A percentile compares a stretch with the other conserved stretches of the same genome.
phyloP scores from a whole-genome alignment of 2,329 filamentous ascomycete genomes.

The Colletotrichum agaves region DNA sequence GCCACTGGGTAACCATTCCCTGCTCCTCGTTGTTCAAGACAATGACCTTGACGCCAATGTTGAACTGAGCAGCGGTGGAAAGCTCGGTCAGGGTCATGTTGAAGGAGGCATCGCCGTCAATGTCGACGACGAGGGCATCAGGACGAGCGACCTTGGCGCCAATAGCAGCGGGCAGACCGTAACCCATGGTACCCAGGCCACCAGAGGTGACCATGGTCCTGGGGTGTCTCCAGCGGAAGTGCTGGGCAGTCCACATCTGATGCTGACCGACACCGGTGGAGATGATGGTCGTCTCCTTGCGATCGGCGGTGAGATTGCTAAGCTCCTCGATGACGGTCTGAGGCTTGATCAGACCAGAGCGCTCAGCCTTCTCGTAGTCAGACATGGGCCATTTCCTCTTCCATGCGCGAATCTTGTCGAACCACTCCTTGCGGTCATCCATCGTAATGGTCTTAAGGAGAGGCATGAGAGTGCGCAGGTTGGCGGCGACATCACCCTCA shows the following conservation, averaged over 20 bases:
- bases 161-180: slow-evolving; percentile 91
- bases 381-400: slow-evolving; percentile 89
- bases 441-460: slow-evolving; percentile 71
- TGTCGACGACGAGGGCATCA: slow-evolving; percentile 90
- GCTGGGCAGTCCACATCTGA: slow-evolving; percentile 98
- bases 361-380: slow-evolving; percentile 81
- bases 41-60: slow-evolving; percentile 95
- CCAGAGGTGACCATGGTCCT: slow-evolving; percentile 96
- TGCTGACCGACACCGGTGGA: slow-evolving; percentile 96
- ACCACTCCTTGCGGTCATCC: slow-evolving; percentile 83
- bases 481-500: slow-evolving; percentile 88
- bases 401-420: slow-evolving; percentile 88
- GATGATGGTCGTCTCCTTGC: slow-evolving; percentile 88
- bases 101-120: slow-evolving; percentile 98
- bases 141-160: slow-evolving; percentile 86
- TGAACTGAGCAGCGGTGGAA: slow-evolving; percentile 91
- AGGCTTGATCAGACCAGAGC: slow-evolving; percentile 88
- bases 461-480: slow-evolving; percentile 80
- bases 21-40: slow-evolving; percentile 97
- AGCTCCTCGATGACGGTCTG: slow-evolving; percentile 93
- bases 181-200: slow-evolving; percentile 91
- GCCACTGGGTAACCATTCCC: slow-evolving; percentile 99
- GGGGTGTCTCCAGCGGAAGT: slow-evolving; percentile 93
- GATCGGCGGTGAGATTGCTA: slow-evolving; percentile 81
- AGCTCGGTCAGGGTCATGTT: slow-evolving; percentile 98